Evolutionary conservation across 1,139 yeast species (phyloP), one percentile per base, ranked within the genome.

Genomic region (Sugiyamaella sp.): DNA sequence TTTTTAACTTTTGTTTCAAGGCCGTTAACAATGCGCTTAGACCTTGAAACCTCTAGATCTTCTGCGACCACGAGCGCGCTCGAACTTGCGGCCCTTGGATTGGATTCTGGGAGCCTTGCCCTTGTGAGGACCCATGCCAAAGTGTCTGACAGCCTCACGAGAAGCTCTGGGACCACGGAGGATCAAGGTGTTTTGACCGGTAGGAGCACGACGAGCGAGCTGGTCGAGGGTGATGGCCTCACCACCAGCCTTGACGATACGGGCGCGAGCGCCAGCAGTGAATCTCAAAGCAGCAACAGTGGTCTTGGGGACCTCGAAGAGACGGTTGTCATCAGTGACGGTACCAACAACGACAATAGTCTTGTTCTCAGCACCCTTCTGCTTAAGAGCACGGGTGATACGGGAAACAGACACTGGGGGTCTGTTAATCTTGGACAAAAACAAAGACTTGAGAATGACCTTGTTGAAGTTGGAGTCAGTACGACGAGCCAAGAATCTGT

Each of bases 1-100:
- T 33, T 43, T 37, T 46, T 41, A 39, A 41, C 27, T 9, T 40
- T 41, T 10, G 17, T 32, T 47, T 41, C 41, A 49, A 49, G 44
- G 29, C 29, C 19, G 21, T 38, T 32, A 46, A n/a, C 10, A 38
- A 49, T 3, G 17, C 10, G 51, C 53, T 89, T 93, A 93, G 80
- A 95, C 99, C 89, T 93, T 93, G 99, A 93, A 93, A 84, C 97
- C 99, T 85, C 96, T 89, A 68, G 98, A 91, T 79, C 83, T 86
- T 84, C 99, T 86, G 80, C 89, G 95, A 86, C 99, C 99, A 89
- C 99, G 93, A 73, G 97, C 99, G 80, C 95, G 89, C 86, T 95
- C 99, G 85, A 93, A 93, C 84, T 93, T 95, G 85, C 98, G 93
- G 78, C 99, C 99, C 80, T 84, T 90, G 66, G 98, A 91, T 75